Conservation (phyloP, 345 rosid genomes). For the Aquilaria yunnanensis region DNA sequence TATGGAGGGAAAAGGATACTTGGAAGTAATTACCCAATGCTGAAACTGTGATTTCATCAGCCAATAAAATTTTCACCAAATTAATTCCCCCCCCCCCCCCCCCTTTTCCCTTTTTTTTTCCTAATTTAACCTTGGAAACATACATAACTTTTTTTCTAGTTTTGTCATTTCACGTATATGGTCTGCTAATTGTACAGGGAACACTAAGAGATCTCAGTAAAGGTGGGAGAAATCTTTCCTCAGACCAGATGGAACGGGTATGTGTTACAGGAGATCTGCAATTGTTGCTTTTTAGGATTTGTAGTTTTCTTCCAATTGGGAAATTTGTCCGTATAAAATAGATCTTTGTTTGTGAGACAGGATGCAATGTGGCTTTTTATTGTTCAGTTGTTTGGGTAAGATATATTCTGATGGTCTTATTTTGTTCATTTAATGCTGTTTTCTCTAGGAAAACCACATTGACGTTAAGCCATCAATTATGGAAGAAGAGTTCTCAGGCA, state of each 20-base stretch:
- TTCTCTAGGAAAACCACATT: conserved; percentile 36
- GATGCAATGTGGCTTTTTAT: too few species aligned
- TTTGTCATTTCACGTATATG: conserved; percentile 3
- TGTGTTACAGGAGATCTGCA: conserved; percentile 11
- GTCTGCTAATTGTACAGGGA: conserved; percentile 41
- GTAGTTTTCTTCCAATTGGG: conserved; percentile 3
- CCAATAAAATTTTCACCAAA: too few species aligned
- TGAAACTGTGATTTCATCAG: too few species aligned
- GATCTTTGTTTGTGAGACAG: not conserved
- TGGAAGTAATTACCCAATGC: too few species aligned
- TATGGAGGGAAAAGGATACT: too few species aligned
- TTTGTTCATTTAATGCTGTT: too few species aligned
- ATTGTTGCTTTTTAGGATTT: conserved; percentile 4
- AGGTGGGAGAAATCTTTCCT: conserved; percentile 47
- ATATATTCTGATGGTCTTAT: too few species aligned
- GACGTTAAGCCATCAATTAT: conserved; percentile 45
- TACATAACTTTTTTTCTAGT: not conserved
- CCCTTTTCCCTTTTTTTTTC: too few species aligned
- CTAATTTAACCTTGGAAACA: not conserved
- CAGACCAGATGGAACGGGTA: conserved; percentile 50
- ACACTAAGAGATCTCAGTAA: conserved; percentile 63
- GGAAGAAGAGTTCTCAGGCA: conserved; percentile 37
- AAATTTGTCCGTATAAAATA: not conserved
- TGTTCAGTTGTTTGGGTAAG: too few species aligned
- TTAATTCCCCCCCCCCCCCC: too few species aligned